phyloP scores from a whole-genome alignment of 1,284 basidiomycete genomes.

The Rhodotorula sp. region DNA sequence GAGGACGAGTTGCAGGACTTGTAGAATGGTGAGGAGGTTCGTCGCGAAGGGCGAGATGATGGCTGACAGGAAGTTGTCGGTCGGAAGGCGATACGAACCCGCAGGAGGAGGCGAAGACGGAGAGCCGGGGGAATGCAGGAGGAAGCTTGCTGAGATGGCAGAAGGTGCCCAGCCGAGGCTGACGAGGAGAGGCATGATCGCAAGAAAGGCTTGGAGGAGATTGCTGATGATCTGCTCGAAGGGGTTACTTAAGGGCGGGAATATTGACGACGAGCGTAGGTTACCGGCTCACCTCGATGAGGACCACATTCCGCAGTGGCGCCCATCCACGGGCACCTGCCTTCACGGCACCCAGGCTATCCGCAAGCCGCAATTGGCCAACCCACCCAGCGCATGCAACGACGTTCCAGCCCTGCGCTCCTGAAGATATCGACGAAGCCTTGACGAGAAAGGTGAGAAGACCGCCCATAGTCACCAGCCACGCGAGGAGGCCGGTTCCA shows the following conservation, averaged over 20 bases:
- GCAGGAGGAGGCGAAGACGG: neutral
- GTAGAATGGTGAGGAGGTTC: neutral
- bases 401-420: slow-evolving; percentile 4
- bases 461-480: too few relatives aligned
- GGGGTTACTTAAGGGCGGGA: too few relatives aligned
- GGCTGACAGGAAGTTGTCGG: neutral
- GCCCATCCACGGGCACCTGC: neutral
- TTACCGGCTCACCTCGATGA: neutral
- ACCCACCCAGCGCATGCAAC: neutral
- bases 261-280: too few relatives aligned
- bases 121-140: neutral
- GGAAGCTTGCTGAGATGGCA: neutral
- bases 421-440: neutral
- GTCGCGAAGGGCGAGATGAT: neutral
- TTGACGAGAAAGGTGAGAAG: neutral
- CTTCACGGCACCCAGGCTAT: neutral
- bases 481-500: neutral
- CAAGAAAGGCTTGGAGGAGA: neutral
- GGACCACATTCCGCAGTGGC: neutral
- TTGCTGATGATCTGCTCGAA: neutral
- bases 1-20: slow-evolving; percentile 3
- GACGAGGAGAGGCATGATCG: neutral
- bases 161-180: neutral
- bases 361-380: neutral
- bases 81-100: neutral